Evolutionary conservation across 2,329 filamentous ascomycete genomes (phyloP), one percentile per base, ranked within the genome.

Genomic region (Talaromyces atroroseus): DNA sequence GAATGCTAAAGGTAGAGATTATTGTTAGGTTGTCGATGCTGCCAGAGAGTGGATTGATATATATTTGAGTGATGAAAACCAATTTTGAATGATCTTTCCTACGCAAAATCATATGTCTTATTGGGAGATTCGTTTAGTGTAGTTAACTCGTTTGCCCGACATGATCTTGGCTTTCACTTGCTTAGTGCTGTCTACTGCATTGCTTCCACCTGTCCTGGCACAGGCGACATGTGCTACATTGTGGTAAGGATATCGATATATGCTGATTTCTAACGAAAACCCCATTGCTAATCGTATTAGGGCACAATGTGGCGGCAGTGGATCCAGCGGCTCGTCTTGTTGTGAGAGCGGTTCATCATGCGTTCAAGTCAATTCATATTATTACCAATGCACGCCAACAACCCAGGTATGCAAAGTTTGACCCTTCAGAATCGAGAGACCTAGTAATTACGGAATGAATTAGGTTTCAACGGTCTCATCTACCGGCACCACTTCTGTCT

Each of bases 361-460:
- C n/a, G 24, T 21, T 24, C 5, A 42, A 26, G 18, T 56, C 8
- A 49, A 56, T 12, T 36, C 47, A 36, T 49, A 45, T 20, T 49
- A 56, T n/a, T 56, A 18, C 20, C 53, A 56, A 46, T 56, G 53
- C n/a, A 56, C 46, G 4, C 53, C 53, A 50, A 38, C 47, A 34
- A 46, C 18, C 7, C 48, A 50, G 26, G 46, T 56, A 49, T 36
- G 38, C 26, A 29, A 14, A 3, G 16, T 16, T 32, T 3, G 5
- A 40, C 3, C 12, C 12, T 5, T 36, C 32, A 14, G 12, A 16
- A 36, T 11, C 14, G 14, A 12, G 5, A 14, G 2, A 36, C 2
- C 5, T 36, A 36, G 32, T 16, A 36, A 36, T n/a, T 36, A 14
- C 16, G 2, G 3, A 36, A 36, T 36, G 38, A 42, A 47, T 20